Percentiles rank a stretch among this genome's conserved stretches.
Evolutionary conservation across 805 yeast genomes (phyloP).

Genomic region (Candida easanensis): DNA sequence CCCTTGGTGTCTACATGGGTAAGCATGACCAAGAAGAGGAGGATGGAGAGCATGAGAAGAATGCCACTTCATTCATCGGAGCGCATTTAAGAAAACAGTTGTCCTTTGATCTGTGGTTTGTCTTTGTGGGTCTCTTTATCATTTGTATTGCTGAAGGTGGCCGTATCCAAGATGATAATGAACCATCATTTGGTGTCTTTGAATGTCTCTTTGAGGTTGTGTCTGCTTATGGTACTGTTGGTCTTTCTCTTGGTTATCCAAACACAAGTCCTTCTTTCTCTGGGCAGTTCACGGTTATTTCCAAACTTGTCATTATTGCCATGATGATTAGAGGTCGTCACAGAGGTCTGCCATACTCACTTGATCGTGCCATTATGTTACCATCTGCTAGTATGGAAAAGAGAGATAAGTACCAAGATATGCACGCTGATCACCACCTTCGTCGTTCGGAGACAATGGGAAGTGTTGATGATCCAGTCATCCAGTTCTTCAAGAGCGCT

Average conservation of each 20-base stretch:
- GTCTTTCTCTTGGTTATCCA: constrained; percentile 84
- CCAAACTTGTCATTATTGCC: constrained; percentile 82
- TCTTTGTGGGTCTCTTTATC: constrained; percentile 80
- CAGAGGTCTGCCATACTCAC: constrained; percentile 90
- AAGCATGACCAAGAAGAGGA: constrained; percentile 9
- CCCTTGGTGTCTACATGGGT: constrained; percentile 74
- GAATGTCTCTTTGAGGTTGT: constrained; percentile 80
- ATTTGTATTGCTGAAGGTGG: constrained; percentile 84
- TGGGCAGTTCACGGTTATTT: constrained; percentile 65
- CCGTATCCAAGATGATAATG: constrained; percentile 44
- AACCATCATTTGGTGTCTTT: constrained; percentile 62
- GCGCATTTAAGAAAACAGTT: constrained; percentile 88
- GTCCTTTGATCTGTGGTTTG: constrained; percentile 93
- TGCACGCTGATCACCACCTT: constrained; percentile 21
- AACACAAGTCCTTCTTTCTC: constrained; percentile 63
- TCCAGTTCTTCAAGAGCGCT: constrained; percentile 29
- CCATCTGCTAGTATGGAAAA: constrained; percentile 65
- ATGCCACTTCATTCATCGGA: constrained; percentile 65
- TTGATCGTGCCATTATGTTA: constrained; percentile 91
- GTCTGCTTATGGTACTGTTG: constrained; percentile 96
- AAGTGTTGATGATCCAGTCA: constrained; percentile 25
- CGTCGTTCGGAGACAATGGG: constrained; percentile 23
- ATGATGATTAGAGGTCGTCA: constrained; percentile 95
- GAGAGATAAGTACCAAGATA: constrained; percentile 47
- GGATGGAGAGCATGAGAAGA: constrained; percentile 32